These are phyloP conservation scores for Ceratocystis harringtonii DNA, from an alignment of 2,329 filamentous ascomycete genomes.

Conservation along the genomic window DNA sequence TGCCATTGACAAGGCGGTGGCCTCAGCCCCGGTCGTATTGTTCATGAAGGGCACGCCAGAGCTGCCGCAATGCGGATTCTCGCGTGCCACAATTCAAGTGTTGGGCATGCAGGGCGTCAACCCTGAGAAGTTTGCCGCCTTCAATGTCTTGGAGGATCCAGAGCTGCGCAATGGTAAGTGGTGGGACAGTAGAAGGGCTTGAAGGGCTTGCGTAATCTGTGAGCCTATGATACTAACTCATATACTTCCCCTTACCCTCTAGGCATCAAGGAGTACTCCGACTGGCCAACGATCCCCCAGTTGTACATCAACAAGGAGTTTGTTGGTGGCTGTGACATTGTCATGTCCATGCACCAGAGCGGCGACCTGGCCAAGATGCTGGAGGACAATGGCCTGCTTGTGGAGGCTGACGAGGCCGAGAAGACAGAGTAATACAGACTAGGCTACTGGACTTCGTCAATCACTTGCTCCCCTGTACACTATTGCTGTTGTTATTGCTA, in stretches of 20 bases:
- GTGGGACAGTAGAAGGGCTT: neutral
- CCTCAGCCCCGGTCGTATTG: conserved; percentile 77
- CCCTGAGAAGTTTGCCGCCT: conserved; percentile 90
- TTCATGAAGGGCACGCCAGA: conserved; percentile 99
- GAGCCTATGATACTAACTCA: neutral
- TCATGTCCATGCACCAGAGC: conserved; percentile 94
- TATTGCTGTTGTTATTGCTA: neutral
- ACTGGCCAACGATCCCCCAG: conserved; percentile 98
- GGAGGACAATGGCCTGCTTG: conserved; percentile 78
- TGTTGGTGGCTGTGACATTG: conserved; percentile 90
- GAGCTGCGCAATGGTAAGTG: conserved; percentile 63
- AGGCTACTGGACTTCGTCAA: neutral
- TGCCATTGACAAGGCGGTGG: conserved; percentile 82
- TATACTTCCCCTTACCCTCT: conserved; percentile 5
- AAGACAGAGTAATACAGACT: conserved; percentile 19
- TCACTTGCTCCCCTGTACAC: conserved; percentile 19
- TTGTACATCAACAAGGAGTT: conserved; percentile 94
- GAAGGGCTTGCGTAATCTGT: neutral
- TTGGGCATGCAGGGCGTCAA: conserved; percentile 89
- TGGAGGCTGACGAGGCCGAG: conserved; percentile 33
- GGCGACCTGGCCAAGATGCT: conserved; percentile 83
- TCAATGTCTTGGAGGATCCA: conserved; percentile 87
- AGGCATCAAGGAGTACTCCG: conserved; percentile 98
- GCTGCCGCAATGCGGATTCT: conserved; percentile 92
- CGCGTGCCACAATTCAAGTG: conserved; percentile 85